A percentile compares a stretch with the other conserved stretches of the same genome.
These are phyloP conservation scores for Guyanaporus albipodus DNA, from an alignment of 768 basidiomycete species.

Conservation along the genomic window DNA sequence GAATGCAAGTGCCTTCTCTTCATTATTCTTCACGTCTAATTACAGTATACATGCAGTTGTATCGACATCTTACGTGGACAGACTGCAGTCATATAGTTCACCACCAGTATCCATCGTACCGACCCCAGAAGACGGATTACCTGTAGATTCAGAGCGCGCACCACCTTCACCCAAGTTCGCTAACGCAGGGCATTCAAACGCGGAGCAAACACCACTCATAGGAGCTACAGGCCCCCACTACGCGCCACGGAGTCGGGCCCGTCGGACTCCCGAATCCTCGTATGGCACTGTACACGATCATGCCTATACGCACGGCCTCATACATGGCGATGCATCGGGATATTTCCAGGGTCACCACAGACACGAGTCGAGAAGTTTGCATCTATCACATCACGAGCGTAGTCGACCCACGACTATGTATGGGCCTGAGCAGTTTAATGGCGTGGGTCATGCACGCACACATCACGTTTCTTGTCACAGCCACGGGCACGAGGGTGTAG, in stretches of 20 bases:
- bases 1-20: slow-evolving; percentile 57
- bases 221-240: not conserved
- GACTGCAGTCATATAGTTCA: slow-evolving; percentile 60
- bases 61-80: slow-evolving; percentile 73
- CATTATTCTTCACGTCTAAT: not conserved
- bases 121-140: slow-evolving; percentile 26
- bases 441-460: slow-evolving; percentile 2
- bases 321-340: slow-evolving; percentile 1
- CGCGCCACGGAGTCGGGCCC: not conserved
- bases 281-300: slow-evolving; percentile 18
- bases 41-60: slow-evolving; percentile 43
- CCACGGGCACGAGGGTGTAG: slow-evolving; percentile 6
- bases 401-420: slow-evolving; percentile 22
- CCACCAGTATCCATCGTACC: slow-evolving; percentile 38
- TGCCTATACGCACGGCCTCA: not conserved
- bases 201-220: slow-evolving; percentile 23
- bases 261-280: slow-evolving; percentile 2
- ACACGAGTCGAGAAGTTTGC: slow-evolving; percentile 28
- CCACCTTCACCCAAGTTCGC: slow-evolving; percentile 3
- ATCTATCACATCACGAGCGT: slow-evolving; percentile 30
- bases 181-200: not conserved
- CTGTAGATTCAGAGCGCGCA: slow-evolving; percentile 3
- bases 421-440: slow-evolving; percentile 2
- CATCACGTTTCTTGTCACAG: slow-evolving; percentile 5
- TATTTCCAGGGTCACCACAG: slow-evolving; percentile 37